phyloP scores from a whole-genome alignment of 345 rosid species.

The Pugionium dolabratum region DNA sequence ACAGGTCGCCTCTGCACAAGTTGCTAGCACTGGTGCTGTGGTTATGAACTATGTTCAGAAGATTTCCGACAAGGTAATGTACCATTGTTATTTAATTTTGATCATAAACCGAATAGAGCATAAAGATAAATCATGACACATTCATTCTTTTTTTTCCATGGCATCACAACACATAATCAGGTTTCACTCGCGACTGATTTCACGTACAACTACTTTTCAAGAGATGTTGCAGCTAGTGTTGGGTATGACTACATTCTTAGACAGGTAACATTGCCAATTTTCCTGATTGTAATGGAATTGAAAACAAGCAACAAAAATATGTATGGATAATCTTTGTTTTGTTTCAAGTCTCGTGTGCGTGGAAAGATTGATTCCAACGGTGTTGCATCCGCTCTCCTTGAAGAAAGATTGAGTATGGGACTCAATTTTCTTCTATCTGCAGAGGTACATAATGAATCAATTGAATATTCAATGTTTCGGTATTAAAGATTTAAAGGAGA shows the following conservation, averaged over 20 bases:
- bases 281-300: not conserved
- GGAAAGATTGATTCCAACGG: slow-evolving; percentile 98
- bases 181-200: slow-evolving; percentile 88
- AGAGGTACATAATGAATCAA: slow-evolving; percentile 55
- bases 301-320: not conserved
- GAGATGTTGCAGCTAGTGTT: slow-evolving; percentile 82
- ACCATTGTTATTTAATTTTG: not conserved
- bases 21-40: slow-evolving; percentile 90
- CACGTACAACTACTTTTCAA: slow-evolving; percentile 86
- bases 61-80: slow-evolving; percentile 84
- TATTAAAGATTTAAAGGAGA: not conserved
- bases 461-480: not conserved
- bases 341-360: slow-evolving; percentile 79
- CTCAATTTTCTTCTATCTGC: slow-evolving; percentile 86
- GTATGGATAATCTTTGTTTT: not conserved
- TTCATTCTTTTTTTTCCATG: not conserved
- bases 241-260: slow-evolving; percentile 95
- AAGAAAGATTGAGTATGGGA: slow-evolving; percentile 92
- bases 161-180: slow-evolving; percentile 39
- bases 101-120: slow-evolving; percentile 5
- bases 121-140: not conserved
- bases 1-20: slow-evolving; percentile 90
- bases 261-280: slow-evolving; percentile 59
- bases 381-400: slow-evolving; percentile 70
- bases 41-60: slow-evolving; percentile 95